Conservation (phyloP, 495 filamentous ascomycete genomes). For the Aspergillus egyptiacus region DNA sequence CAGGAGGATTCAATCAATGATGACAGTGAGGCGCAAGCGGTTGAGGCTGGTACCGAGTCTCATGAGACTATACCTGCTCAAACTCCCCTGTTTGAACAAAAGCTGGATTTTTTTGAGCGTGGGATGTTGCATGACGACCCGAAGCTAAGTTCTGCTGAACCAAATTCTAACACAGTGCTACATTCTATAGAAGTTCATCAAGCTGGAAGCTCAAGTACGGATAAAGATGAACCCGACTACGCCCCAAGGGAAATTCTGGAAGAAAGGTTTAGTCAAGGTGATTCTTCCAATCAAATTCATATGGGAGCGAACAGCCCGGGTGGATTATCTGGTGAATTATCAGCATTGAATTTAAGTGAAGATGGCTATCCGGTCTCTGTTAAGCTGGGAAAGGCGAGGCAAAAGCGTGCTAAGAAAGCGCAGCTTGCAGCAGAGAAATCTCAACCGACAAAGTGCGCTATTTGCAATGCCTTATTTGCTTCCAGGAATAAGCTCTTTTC, state of each 20-base stretch:
- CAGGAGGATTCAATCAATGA: slow-evolving; percentile 3
- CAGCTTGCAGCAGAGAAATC: slow-evolving; percentile 40
- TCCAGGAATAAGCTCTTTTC: slow-evolving; percentile 67
- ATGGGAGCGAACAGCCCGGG: slow-evolving; percentile 3
- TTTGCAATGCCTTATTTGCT: slow-evolving; percentile 56
- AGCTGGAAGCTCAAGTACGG: background rate
- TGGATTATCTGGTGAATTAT: slow-evolving; percentile 20
- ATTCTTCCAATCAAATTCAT: background rate
- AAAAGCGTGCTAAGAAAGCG: slow-evolving; percentile 77
- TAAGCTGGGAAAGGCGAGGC: slow-evolving; percentile 77
- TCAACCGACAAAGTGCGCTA: slow-evolving; percentile 48
- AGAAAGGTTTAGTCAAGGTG: slow-evolving; percentile 16
- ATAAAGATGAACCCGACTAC: slow-evolving; percentile 30
- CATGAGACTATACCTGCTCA: background rate
- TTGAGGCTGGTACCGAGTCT: background rate
- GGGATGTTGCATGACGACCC: background rate
- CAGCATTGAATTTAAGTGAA: slow-evolving; percentile 20
- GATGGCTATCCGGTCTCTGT: slow-evolving; percentile 8
- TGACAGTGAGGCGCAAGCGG: background rate
- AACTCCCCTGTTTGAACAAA: background rate
- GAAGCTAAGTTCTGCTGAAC: background rate
- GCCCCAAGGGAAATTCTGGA: slow-evolving; percentile 41
- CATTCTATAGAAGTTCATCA: background rate
- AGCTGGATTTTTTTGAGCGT: background rate
- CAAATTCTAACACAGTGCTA: background rate